Evolutionary conservation across 192 early-diverging fungal genomes (phyloP), one percentile per base, ranked within the genome.

Genomic region (Entomortierella lignicola): DNA sequence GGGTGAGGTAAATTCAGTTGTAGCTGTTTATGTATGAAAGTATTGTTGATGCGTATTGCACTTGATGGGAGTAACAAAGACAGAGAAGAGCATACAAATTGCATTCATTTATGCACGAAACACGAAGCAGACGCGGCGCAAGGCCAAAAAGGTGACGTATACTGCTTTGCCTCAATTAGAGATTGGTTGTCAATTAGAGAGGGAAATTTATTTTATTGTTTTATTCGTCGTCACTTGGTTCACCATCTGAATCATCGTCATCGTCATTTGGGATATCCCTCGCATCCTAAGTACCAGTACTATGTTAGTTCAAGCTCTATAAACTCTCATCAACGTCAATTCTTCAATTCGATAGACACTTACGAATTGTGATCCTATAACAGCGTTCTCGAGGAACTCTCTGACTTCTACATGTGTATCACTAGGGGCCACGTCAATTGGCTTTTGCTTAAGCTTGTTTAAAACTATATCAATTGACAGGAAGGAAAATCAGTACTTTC

Each of bases 141-240:
- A 18, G 18, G 21, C 20, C 29, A n/a, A 12, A 0, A 6, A 7
- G 58, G 69, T 71, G 69, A 71, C 69, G 69, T 71, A 71, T 62
- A 8, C 69, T 5, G 26, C 8, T 0, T 1, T 18, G 32, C 15
- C 8, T 69, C 66, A 69, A 60, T 69, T 69, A 69, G 3, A 37
- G 43, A 60, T 44, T 20, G n/a, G 27, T 58, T 41, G 27, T 39
- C 51, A 69, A 41, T 32, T 41, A 64, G 2, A 53, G 13, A 39
- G 31, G 37, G 29, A 1, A 26, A 30, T 44, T 27, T 26, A 41
- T 27, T 27, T 7, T 64, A 25, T 11, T 10, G 12, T 20, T 72
- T 29, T 72, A 72, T 23, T 72, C 71, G 7, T 72, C 71, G 50
- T 72, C 71, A 43, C 71, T 72, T n/a, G 71, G 55, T 42, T 41